A percentile compares a stretch with the other conserved stretches of the same genome.
These are phyloP conservation scores for Skeletonema potamos DNA, from an alignment of 108 stramenopile species.

Conservation along the genomic window DNA sequence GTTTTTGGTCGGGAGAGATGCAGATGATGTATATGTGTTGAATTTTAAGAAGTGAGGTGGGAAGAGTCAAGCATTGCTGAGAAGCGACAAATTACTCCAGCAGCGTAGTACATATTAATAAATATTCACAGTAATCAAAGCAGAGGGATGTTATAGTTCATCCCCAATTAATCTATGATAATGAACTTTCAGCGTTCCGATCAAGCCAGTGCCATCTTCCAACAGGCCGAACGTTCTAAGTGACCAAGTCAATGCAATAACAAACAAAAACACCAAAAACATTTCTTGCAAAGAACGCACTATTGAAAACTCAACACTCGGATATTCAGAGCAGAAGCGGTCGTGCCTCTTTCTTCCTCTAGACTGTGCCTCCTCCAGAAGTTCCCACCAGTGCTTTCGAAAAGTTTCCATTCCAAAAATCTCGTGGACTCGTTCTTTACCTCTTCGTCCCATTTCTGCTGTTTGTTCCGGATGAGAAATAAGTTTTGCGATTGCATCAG, in stretches of 20 bases:
- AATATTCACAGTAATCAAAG: not conserved
- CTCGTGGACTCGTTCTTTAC: slow-evolving; percentile 58
- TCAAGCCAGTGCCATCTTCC: not conserved
- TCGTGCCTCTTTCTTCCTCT: slow-evolving; percentile 35
- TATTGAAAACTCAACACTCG: slow-evolving; percentile 17
- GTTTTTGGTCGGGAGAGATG: too few relatives aligned
- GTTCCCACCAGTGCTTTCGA: slow-evolving; percentile 57
- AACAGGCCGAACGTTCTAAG: slow-evolving; percentile 5
- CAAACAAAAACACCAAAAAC: slow-evolving; percentile 18
- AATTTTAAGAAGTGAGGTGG: not conserved
- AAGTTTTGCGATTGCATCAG: slow-evolving; percentile 58
- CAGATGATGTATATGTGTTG: too few relatives aligned
- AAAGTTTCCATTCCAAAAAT: slow-evolving; percentile 73
- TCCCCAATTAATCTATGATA: not conserved
- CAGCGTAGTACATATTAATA: not conserved
- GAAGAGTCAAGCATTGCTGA: too few relatives aligned
- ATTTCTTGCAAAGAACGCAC: slow-evolving; percentile 22
- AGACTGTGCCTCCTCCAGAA: slow-evolving; percentile 47
- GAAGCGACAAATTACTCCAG: not conserved
- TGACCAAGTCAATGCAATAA: slow-evolving; percentile 16
- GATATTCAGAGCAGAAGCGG: slow-evolving; percentile 13
- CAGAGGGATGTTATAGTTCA: not conserved
- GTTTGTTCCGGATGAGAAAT: slow-evolving; percentile 48
- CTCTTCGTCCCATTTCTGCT: slow-evolving; percentile 62
- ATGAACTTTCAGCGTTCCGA: slow-evolving; percentile 1